These are phyloP conservation scores for Neopestalotiopsis clavispora DNA, from an alignment of 2,329 filamentous ascomycete genomes.

Conservation along the genomic window DNA sequence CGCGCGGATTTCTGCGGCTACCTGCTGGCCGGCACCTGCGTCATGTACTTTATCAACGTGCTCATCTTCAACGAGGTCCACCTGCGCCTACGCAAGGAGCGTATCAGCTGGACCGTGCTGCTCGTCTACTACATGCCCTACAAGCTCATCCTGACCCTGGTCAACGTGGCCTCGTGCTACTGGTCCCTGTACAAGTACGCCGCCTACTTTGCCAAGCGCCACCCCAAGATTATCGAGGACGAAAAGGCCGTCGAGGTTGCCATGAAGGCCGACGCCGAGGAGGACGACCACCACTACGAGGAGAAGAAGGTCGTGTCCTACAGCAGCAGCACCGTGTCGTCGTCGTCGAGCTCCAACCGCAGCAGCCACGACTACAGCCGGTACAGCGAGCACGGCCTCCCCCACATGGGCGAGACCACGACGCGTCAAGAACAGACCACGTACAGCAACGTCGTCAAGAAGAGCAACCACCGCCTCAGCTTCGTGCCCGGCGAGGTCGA, in stretches of 20 bases:
- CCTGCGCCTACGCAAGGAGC: conserved; percentile 48
- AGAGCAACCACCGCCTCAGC: conserved; percentile 9
- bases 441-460: not conserved
- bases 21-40: conserved; percentile 42
- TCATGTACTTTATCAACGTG: conserved; percentile 47
- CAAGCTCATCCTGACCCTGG: conserved; percentile 47
- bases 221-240: conserved; percentile 53
- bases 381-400: conserved; percentile 4
- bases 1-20: conserved; percentile 43
- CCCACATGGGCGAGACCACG: not conserved
- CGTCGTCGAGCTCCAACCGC: not conserved
- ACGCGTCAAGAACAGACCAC: not conserved
- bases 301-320: not conserved
- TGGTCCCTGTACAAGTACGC: conserved; percentile 50
- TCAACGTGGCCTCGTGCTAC: conserved; percentile 48
- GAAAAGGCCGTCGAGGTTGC: conserved; percentile 30
- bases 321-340: conserved; percentile 3
- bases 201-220: conserved; percentile 49
- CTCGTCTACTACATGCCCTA: conserved; percentile 48
- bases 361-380: not conserved
- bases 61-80: conserved; percentile 54
- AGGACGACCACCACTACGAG: conserved; percentile 9
- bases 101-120: conserved; percentile 41
- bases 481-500: conserved; percentile 2
- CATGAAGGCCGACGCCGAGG: conserved; percentile 23